These are phyloP conservation scores for Zalaria sp. DNA, from an alignment of 2,329 filamentous ascomycete genomes.

Conservation along the genomic window DNA sequence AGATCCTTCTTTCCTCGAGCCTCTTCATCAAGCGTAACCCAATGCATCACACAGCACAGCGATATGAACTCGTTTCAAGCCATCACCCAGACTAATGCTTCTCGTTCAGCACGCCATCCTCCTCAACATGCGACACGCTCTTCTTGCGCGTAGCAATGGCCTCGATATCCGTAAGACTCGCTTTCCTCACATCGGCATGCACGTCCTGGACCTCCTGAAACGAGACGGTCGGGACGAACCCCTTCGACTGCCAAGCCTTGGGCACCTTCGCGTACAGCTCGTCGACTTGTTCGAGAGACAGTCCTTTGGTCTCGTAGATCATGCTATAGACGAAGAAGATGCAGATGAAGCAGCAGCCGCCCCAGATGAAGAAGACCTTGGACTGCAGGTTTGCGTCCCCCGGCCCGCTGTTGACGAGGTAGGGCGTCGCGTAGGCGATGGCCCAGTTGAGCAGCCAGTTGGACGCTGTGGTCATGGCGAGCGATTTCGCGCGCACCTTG, in stretches of 20 bases:
- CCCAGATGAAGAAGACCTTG: conserved; percentile 48
- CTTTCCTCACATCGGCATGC: conserved; percentile 10
- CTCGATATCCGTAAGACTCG: conserved; percentile 18
- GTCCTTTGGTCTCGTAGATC: conserved; percentile 76
- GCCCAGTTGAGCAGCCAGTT: conserved; percentile 54
- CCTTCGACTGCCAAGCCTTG: conserved; percentile 40
- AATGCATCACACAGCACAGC: no score
- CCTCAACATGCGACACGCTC: conserved; percentile 16
- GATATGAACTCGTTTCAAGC: no score
- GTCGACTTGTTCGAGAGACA: conserved; percentile 71
- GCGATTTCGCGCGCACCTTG: conserved; percentile 30
- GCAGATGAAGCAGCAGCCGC: conserved; percentile 40
- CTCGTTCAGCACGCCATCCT: no score
- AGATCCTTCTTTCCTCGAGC: no score
- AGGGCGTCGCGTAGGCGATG: conserved; percentile 58
- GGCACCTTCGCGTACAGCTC: conserved; percentile 55
- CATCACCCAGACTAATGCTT: no score
- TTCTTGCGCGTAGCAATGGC: conserved; percentile 19
- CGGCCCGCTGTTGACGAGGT: conserved; percentile 54
- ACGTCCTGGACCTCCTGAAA: conserved; percentile 32
- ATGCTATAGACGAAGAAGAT: conserved; percentile 26
- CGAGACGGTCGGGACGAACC: conserved; percentile 34
- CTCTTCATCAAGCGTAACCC: no score
- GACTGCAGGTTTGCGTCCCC: conserved; percentile 53
- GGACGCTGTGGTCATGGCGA: conserved; percentile 22